Conservation (phyloP, 169 alveolate genomes). For the Condylostoma magnum region DNA sequence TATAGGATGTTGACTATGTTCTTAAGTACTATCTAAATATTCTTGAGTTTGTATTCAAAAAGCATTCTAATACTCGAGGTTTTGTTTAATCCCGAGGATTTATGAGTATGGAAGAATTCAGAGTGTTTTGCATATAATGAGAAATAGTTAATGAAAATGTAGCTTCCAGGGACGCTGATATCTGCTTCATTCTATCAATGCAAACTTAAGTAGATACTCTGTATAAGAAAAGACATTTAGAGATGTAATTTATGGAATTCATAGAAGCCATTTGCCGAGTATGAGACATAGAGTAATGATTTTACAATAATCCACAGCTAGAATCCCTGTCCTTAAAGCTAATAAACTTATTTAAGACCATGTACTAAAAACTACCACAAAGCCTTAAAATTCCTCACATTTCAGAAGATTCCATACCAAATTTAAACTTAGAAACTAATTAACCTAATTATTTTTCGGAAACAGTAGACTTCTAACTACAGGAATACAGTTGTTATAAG, state of each 20-base stretch:
- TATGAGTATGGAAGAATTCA: constrained; percentile 29
- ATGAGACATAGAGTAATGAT: constrained; percentile 42
- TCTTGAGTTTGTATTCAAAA: background rate
- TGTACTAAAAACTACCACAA: too few relatives aligned
- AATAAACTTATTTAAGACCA: too few relatives aligned
- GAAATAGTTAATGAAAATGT: constrained; percentile 32
- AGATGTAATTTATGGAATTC: constrained; percentile 60
- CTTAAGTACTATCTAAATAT: background rate
- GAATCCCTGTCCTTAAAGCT: too few relatives aligned
- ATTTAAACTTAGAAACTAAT: too few relatives aligned
- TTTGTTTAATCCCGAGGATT: background rate
- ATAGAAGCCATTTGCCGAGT: constrained; percentile 62
- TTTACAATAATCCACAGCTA: too few relatives aligned
- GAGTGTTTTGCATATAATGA: constrained; percentile 6
- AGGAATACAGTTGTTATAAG: background rate
- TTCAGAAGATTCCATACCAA: too few relatives aligned
- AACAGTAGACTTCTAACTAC: background rate
- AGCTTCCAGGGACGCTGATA: constrained; percentile 37
- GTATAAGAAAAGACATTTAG: constrained; percentile 37
- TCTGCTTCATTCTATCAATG: constrained; percentile 35
- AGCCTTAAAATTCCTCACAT: too few relatives aligned
- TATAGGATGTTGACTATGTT: background rate
- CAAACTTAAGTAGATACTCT: constrained; percentile 61
- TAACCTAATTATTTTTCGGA: background rate
- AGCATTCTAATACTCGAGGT: background rate